Base-by-base conservation (phyloP, 139 green algal genomes). In the Axilococcus clingmanii region DNA sequence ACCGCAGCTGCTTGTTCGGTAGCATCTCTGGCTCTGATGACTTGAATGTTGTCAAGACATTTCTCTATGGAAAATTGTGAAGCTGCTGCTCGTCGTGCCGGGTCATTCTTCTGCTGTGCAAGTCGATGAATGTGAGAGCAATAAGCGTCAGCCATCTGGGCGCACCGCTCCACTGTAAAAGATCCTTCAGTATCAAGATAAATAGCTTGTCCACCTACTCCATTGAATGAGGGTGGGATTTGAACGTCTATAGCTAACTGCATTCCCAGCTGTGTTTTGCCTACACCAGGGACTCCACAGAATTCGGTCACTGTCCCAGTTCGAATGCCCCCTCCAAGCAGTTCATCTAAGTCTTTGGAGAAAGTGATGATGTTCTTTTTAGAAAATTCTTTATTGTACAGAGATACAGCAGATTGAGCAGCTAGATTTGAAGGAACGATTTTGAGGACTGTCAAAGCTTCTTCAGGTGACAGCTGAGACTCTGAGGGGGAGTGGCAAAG, bases 121-220 rank as follows among this genome's bases (percentile, higher is more conserved):
- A 68, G 35, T 15, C 32, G 22, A 29, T 56, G 29, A 7, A 93
- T 47, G 37, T 85, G 73, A 0, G 23, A 23, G 28, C 50, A 22
- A 22, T 64, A 65, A 3, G 74, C 86, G 3, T 72, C 53, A 0
- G 85, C 83, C 36, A 96, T 85, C n/a, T 93, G 80, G 11, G 59
- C 35, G 8, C 65, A 69, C 4, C 88, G 67, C 37, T 96, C 87
- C 4, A 74, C 57, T 71, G 84, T 88, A 59, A 96, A 93, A 55
- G 71, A 85, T 31, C 88, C 88, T 59, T 96, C 88, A 23, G 83
- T 94, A 83, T 82, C 81, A n/a, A 94, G 77, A 68, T 92, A 94
- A 5, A 93, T 58, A 1, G 77, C 75, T 31, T 77, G 36, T 0
- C 80, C 82, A 1, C 47, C 75, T 7, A 76, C 1, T 4, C 86